These are phyloP conservation scores for Umbellularia californica DNA, from an alignment of 164 flowering plant species.

Conservation along the genomic window DNA sequence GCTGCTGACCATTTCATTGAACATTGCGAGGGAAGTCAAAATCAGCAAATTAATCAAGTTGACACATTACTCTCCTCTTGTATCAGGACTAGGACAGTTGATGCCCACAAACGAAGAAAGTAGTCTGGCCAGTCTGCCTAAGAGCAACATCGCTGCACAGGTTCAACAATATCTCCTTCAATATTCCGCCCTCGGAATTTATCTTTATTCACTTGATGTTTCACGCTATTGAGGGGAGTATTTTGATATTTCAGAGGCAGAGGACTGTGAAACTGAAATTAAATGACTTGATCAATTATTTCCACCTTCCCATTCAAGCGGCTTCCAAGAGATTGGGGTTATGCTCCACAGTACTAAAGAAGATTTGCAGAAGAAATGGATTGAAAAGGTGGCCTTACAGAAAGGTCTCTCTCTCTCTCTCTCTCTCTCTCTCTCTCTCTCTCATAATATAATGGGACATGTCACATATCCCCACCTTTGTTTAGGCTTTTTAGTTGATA, in stretches of 20 bases:
- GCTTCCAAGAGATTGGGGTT: constrained; percentile 36
- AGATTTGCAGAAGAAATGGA: constrained; percentile 36
- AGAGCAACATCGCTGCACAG: neutral
- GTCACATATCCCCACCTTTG: neutral
- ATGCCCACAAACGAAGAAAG: neutral
- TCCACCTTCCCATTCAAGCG: constrained; percentile 43
- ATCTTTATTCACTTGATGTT: neutral
- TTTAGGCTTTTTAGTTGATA: neutral
- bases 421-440: neutral
- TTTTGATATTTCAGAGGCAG: constrained; percentile 43
- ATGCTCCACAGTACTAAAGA: constrained; percentile 54
- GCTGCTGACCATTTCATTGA: too few relatives aligned
- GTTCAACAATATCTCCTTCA: neutral
- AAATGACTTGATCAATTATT: constrained; percentile 29
- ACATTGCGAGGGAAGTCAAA: too few relatives aligned
- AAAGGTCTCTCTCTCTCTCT: constrained; percentile 33
- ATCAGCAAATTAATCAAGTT: too few relatives aligned
- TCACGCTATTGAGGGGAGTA: too few relatives aligned
- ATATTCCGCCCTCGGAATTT: neutral
- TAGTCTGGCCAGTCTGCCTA: neutral
- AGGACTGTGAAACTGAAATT: constrained; percentile 40
- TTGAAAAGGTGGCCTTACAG: constrained; percentile 56
- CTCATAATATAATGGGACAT: neutral
- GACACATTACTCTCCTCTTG: neutral
- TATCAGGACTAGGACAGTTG: neutral